Percentiles rank a stretch among this genome's conserved stretches.
These are phyloP conservation scores for Cystofilobasidium ferigula DNA, from an alignment of 768 basidiomycete species.

Conservation along the genomic window DNA sequence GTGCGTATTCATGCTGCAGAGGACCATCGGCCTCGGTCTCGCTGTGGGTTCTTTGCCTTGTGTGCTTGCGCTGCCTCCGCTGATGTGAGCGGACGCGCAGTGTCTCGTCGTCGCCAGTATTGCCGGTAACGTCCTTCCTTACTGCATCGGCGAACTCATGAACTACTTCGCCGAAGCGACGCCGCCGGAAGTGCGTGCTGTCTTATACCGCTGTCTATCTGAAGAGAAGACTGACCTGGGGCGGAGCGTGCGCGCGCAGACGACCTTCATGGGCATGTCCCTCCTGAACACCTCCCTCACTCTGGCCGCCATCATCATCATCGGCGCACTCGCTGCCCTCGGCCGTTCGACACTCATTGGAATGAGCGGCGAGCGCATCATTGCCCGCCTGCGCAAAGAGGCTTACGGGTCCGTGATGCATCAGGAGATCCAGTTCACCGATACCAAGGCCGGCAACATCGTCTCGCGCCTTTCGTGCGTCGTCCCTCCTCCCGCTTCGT, in stretches of 20 bases:
- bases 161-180: slow-evolving; percentile 13
- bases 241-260: too few relatives aligned
- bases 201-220: too few relatives aligned
- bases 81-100: neutral
- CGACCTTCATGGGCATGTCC: slow-evolving; percentile 21
- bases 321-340: slow-evolving; percentile 18
- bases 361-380: slow-evolving; percentile 23
- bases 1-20: neutral
- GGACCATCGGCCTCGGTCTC: slow-evolving; percentile 9
- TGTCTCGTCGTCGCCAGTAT: slow-evolving; percentile 13
- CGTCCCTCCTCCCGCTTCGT: neutral
- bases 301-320: slow-evolving; percentile 4
- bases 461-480: slow-evolving; percentile 22
- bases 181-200: slow-evolving; percentile 8
- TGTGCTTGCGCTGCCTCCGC: too few relatives aligned
- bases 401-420: slow-evolving; percentile 19
- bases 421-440: slow-evolving; percentile 26
- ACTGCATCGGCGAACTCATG: slow-evolving; percentile 23
- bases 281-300: slow-evolving; percentile 1
- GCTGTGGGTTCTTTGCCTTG: neutral
- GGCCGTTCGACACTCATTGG: slow-evolving; percentile 16
- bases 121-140: slow-evolving; percentile 17
- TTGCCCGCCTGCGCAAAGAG: slow-evolving; percentile 23
- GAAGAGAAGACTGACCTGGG: too few relatives aligned
- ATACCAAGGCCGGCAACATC: slow-evolving; percentile 21